A percentile compares a stretch with the other conserved stretches of the same genome.
Evolutionary conservation across 75 land plant genomes (phyloP).

Genomic region (Isoetes taiwanensis): DNA sequence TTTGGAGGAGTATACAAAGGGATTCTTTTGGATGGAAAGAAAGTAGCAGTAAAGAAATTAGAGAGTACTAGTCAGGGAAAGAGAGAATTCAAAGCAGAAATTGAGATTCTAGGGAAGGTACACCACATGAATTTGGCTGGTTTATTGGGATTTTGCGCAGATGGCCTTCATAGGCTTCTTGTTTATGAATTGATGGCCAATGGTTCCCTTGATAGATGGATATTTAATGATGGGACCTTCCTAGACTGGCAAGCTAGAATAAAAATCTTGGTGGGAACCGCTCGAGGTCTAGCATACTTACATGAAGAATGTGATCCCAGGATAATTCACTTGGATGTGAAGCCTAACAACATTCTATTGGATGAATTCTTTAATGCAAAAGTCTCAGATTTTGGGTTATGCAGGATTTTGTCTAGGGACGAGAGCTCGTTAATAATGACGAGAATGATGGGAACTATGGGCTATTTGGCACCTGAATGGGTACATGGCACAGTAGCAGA

Average conservation of each 20-base stretch:
- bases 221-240: conserved; percentile 37
- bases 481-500: too few species aligned
- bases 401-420: too few species aligned
- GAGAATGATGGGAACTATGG: too few species aligned
- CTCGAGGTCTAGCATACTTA: too few species aligned
- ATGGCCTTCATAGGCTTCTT: conserved; percentile 42
- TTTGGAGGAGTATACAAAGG: conserved; percentile 77
- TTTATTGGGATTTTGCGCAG: conserved; percentile 54
- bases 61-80: conserved; percentile 82
- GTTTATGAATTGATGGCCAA: conserved; percentile 85
- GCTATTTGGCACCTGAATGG: too few species aligned
- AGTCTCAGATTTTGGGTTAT: conserved; percentile 87
- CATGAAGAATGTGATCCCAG: conserved; percentile 66
- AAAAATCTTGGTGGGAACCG: too few species aligned
- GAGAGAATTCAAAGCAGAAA: conserved; percentile 86
- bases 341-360: conserved; percentile 85
- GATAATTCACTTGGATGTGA: conserved; percentile 82
- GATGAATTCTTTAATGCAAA: conserved; percentile 44
- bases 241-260: too few species aligned
- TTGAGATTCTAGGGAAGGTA: conserved; percentile 59
- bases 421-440: too few species aligned
- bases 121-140: conserved; percentile 44
- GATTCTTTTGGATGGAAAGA: conserved; percentile 18
- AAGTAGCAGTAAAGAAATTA: conserved; percentile 72
- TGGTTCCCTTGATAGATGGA: conserved; percentile 72